Percentiles rank a stretch among this genome's conserved stretches.
Conservation (phyloP, 2,329 filamentous ascomycete species). For the Ophiostoma populinum region DNA sequence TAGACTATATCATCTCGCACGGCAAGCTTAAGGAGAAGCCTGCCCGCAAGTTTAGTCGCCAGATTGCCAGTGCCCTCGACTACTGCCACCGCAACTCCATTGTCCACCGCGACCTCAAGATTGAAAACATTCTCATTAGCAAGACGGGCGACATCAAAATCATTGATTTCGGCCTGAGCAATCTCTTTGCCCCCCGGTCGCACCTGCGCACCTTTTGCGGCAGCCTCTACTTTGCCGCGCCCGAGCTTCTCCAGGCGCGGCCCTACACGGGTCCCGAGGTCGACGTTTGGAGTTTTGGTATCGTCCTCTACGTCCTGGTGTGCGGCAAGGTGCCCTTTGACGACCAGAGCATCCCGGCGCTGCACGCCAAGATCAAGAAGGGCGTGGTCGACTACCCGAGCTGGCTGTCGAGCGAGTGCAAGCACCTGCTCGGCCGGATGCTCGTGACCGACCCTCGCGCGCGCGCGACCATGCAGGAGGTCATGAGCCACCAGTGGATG, state of each 20-base stretch:
- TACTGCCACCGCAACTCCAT: slow-evolving; percentile 98
- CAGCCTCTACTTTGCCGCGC: slow-evolving; percentile 92
- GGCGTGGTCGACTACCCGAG: slow-evolving; percentile 88
- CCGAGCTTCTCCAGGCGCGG: slow-evolving; percentile 80
- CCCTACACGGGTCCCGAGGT: slow-evolving; percentile 94
- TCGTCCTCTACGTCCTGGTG: slow-evolving; percentile 90
- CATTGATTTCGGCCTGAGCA: slow-evolving; percentile 95
- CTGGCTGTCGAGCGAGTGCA: slow-evolving; percentile 85
- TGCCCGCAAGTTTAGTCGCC: slow-evolving; percentile 89
- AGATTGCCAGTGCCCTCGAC: slow-evolving; percentile 90
- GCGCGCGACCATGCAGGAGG: slow-evolving; percentile 73
- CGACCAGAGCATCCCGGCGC: slow-evolving; percentile 95
- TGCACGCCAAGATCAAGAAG: slow-evolving; percentile 98
- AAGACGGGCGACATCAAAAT: slow-evolving; percentile 99
- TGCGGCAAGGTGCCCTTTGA: slow-evolving; percentile 98
- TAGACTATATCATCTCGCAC: slow-evolving; percentile 98
- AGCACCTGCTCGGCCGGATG: slow-evolving; percentile 84
- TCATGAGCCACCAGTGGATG: slow-evolving; percentile 94
- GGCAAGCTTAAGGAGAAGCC: slow-evolving; percentile 96
- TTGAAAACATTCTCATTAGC: slow-evolving; percentile 97
- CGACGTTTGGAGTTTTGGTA: slow-evolving; percentile 97
- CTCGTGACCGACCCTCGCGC: slow-evolving; percentile 83
- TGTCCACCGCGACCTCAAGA: slow-evolving; percentile 92
- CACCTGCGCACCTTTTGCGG: slow-evolving; percentile 95
- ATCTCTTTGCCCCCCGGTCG: slow-evolving; percentile 71